Percentiles rank a stretch among this genome's conserved stretches.
These are phyloP conservation scores for Hypoxylon sp. DNA, from an alignment of 2,329 filamentous ascomycete genomes.

Conservation along the genomic window DNA sequence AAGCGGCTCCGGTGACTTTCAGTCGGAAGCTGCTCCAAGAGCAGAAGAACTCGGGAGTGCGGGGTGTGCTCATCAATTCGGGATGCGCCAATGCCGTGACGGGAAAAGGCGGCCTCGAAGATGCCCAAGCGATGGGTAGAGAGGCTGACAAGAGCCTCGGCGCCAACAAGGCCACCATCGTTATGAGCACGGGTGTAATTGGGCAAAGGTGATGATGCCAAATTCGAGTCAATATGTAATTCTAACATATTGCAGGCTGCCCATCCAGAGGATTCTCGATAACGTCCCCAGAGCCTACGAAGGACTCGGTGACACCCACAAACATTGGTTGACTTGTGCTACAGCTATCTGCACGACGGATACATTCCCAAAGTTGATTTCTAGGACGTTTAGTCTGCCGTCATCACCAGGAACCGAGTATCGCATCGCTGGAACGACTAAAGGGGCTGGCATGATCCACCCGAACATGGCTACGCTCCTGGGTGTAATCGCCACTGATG, in stretches of 20 bases:
- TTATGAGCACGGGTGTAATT: constrained; percentile 99
- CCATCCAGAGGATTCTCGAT: constrained; percentile 87
- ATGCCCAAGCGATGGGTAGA: constrained; percentile 83
- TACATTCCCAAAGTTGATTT: constrained; percentile 96
- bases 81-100: constrained; percentile 98
- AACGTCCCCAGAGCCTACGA: constrained; percentile 80
- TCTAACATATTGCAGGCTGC: constrained; percentile 65
- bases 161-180: constrained; percentile 70
- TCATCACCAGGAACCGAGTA: constrained; percentile 80
- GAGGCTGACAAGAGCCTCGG: constrained; percentile 73
- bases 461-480: constrained; percentile 98
- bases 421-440: constrained; percentile 91
- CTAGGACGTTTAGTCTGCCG: constrained; percentile 82
- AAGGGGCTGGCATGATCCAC: constrained; percentile 98
- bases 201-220: constrained; percentile 74
- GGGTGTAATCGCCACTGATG: constrained; percentile 91
- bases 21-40: constrained; percentile 75
- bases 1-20: constrained; percentile 92
- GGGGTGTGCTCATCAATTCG: constrained; percentile 89
- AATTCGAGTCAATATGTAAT: constrained; percentile 14
- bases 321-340: constrained; percentile 86
- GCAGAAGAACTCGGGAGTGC: constrained; percentile 72
- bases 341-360: constrained; percentile 97
- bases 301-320: constrained; percentile 76
- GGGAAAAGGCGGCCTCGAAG: constrained; percentile 85